These are phyloP conservation scores for Aspergillus nomiae DNA, from an alignment of 2,329 filamentous ascomycete genomes.

Conservation along the genomic window DNA sequence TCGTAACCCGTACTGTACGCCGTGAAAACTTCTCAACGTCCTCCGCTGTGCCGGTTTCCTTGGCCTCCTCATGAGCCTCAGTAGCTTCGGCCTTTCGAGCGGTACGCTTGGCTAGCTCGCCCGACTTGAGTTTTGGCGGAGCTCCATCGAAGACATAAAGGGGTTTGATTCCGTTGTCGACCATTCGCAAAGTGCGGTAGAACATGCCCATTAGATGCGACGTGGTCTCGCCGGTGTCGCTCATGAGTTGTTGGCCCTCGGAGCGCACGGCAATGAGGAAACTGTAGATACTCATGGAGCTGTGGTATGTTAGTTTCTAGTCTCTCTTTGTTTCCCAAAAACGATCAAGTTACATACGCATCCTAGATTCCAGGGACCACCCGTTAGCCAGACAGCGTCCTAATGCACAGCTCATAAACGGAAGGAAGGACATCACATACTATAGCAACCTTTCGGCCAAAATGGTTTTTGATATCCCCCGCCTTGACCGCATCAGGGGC, in stretches of 20 bases:
- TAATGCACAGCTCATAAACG: not conserved
- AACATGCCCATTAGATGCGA: slow-evolving; percentile 99
- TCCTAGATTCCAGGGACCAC: slow-evolving; percentile 47
- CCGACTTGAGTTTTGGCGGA: slow-evolving; percentile 95
- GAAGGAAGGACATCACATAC: slow-evolving; percentile 56
- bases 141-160: slow-evolving; percentile 98
- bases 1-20: slow-evolving; percentile 89
- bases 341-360: slow-evolving; percentile 48
- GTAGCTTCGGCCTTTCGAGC: slow-evolving; percentile 91
- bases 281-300: slow-evolving; percentile 98
- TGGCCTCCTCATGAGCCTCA: slow-evolving; percentile 89
- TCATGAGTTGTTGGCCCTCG: slow-evolving; percentile 94
- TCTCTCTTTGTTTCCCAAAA: not conserved
- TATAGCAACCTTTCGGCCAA: slow-evolving; percentile 96
- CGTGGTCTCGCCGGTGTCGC: slow-evolving; percentile 91
- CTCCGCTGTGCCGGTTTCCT: slow-evolving; percentile 93
- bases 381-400: slow-evolving; percentile 12
- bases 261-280: slow-evolving; percentile 97
- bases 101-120: slow-evolving; percentile 93
- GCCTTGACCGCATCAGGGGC: slow-evolving; percentile 94
- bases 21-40: slow-evolving; percentile 98
- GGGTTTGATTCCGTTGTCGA: slow-evolving; percentile 98
- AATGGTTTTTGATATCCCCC: slow-evolving; percentile 98
- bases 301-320: slow-evolving; percentile 39
- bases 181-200: slow-evolving; percentile 96